A percentile compares a stretch with the other conserved stretches of the same genome.
Conservation (phyloP, 2,329 filamentous ascomycete genomes). For the Epichloe uncinata region DNA sequence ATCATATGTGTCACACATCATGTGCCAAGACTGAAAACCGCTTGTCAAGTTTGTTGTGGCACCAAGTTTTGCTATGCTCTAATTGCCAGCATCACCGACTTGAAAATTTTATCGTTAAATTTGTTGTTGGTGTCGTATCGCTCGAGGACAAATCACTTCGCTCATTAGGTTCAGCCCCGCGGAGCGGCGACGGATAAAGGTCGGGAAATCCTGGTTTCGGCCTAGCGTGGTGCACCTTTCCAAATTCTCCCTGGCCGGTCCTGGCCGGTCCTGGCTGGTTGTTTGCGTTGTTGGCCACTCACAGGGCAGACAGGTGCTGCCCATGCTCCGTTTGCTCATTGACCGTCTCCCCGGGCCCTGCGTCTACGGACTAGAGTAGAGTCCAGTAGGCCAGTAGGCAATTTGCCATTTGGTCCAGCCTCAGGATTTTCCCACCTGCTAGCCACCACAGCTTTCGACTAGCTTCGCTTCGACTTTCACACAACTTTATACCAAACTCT, state of each 20-base stretch:
- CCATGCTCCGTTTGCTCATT: neutral
- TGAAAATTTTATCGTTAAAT: too few species aligned
- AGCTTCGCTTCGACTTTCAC: slow-evolving; percentile 8
- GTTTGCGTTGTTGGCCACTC: too few species aligned
- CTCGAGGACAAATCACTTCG: too few species aligned
- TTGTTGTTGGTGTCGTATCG: too few species aligned
- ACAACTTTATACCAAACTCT: slow-evolving; percentile 5
- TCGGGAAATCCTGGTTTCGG: slow-evolving; percentile 9
- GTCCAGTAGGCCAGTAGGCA: neutral
- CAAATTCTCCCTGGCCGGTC: too few species aligned
- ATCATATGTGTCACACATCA: neutral
- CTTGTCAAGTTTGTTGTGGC: too few species aligned
- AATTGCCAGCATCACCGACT: too few species aligned
- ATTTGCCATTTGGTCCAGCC: slow-evolving; percentile 19
- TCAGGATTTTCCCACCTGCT: slow-evolving; percentile 20
- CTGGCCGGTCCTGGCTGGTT: too few species aligned
- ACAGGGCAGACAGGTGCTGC: too few species aligned
- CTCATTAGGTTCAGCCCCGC: slow-evolving; percentile 21
- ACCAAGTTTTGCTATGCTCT: too few species aligned
- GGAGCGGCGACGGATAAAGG: slow-evolving; percentile 17
- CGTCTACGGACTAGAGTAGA: neutral
- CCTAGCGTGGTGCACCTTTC: too few species aligned
- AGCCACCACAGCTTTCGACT: slow-evolving; percentile 4
- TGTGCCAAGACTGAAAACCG: neutral
- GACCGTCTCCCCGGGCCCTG: slow-evolving; percentile 2